phyloP scores from a whole-genome alignment of 2,329 filamentous ascomycete genomes.

The Fusarium mexicanum region DNA sequence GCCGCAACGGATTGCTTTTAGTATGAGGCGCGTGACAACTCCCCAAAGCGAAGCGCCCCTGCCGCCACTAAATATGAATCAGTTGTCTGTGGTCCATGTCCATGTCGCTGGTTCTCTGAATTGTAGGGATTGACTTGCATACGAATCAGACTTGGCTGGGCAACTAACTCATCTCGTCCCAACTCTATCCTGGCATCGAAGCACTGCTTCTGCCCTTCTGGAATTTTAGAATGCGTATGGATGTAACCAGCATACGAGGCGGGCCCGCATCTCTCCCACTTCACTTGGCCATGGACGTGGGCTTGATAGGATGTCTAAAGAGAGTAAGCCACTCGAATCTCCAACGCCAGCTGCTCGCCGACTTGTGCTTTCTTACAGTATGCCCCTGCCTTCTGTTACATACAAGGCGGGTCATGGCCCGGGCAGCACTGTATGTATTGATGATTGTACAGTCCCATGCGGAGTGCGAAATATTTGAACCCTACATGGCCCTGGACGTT shows the following conservation, averaged over 20 bases:
- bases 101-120: constrained; percentile 26
- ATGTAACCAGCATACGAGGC: neutral
- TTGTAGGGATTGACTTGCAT: constrained; percentile 28
- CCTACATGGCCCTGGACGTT: neutral
- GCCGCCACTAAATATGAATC: constrained; percentile 30
- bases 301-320: constrained; percentile 18
- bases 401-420: constrained; percentile 36
- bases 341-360: constrained; percentile 19
- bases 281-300: constrained; percentile 7
- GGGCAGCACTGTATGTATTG: constrained; percentile 21
- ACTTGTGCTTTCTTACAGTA: constrained; percentile 11
- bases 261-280: constrained; percentile 17
- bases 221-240: neutral
- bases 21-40: constrained; percentile 10
- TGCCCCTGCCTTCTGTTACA: constrained; percentile 39
- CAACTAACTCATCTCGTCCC: constrained; percentile 31
- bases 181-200: constrained; percentile 16
- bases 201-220: neutral
- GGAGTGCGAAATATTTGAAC: neutral
- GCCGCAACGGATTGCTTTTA: constrained; percentile 8
- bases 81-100: constrained; percentile 18
- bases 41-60: constrained; percentile 36
- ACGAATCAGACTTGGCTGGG: constrained; percentile 14
- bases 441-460: constrained; percentile 5
- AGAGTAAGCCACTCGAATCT: constrained; percentile 20